phyloP scores from a whole-genome alignment of 495 filamentous ascomycete genomes.

The Aspergillus carlsbadensis region DNA sequence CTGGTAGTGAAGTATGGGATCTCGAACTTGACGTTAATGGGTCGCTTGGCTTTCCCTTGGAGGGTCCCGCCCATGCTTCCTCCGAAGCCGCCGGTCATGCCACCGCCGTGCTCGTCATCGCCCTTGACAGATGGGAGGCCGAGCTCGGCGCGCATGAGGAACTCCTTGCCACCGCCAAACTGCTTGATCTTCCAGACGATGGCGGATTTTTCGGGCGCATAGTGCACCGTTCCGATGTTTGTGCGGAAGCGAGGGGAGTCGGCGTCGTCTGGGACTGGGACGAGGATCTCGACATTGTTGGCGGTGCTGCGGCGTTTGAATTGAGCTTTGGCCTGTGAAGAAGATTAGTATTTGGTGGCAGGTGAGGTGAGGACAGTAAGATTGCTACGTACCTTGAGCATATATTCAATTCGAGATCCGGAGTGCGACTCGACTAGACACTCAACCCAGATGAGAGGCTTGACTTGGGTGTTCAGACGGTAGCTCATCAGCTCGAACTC shows the following conservation, averaged over 20 bases:
- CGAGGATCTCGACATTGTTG: constrained; percentile 98
- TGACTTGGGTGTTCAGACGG: constrained; percentile 97
- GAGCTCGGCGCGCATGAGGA: constrained; percentile 98
- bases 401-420: constrained; percentile 93
- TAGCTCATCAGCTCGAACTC: constrained; percentile 99
- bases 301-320: constrained; percentile 98
- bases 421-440: constrained; percentile 95
- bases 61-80: constrained; percentile 83
- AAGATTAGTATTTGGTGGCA: background rate
- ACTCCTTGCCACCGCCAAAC: constrained; percentile 97
- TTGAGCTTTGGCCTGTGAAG: constrained; percentile 76
- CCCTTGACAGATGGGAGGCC: constrained; percentile 92
- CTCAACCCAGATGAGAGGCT: constrained; percentile 98
- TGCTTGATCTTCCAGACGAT: constrained; percentile 99
- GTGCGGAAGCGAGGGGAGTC: constrained; percentile 96
- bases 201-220: constrained; percentile 94
- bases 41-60: constrained; percentile 83
- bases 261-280: constrained; percentile 96
- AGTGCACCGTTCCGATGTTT: constrained; percentile 97
- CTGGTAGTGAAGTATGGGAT: constrained; percentile 99
- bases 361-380: background rate
- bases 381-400: constrained; percentile 70
- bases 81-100: constrained; percentile 94
- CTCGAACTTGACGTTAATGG: constrained; percentile 99
- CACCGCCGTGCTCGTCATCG: constrained; percentile 92